phyloP scores from a whole-genome alignment of 1,284 basidiomycete genomes.

The Moesziomyces parantarcticus region DNA sequence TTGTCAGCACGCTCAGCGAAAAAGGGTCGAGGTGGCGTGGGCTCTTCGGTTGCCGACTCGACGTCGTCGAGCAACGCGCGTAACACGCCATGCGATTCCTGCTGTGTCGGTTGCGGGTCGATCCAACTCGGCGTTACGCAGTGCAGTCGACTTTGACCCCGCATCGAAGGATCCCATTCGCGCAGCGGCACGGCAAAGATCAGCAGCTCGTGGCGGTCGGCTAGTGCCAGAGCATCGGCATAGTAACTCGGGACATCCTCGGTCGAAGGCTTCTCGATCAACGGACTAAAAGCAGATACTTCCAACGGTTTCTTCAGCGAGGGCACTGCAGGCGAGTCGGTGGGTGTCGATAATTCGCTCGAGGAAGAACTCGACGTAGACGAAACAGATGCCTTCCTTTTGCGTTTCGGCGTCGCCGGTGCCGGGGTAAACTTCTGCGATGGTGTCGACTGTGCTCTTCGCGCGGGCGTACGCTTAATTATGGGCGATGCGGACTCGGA shows the following conservation, averaged over 20 bases:
- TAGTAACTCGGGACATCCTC: conserved; percentile 3
- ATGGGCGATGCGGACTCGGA: conserved; percentile 11
- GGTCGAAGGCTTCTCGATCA: not conserved
- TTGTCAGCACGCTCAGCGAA: not conserved
- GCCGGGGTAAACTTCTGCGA: not conserved
- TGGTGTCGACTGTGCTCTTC: conserved; percentile 9
- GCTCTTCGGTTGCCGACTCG: not conserved
- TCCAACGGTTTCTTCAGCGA: no score
- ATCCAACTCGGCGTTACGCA: conserved; percentile 12
- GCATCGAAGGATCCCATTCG: conserved; percentile 5
- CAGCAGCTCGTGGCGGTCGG: conserved; percentile 18
- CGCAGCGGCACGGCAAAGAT: conserved; percentile 16
- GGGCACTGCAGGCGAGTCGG: not conserved
- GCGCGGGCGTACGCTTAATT: not conserved
- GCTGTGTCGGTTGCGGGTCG: conserved; percentile 8
- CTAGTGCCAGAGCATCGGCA: conserved; percentile 10
- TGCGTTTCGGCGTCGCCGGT: not conserved
- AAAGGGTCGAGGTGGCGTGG: not conserved
- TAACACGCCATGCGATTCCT: conserved; percentile 9
- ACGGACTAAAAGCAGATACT: no score
- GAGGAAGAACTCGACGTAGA: not conserved
- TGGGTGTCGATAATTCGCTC: not conserved
- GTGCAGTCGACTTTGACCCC: not conserved
- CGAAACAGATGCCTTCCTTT: not conserved
- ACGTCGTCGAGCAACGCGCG: conserved; percentile 4